Evolutionary conservation across 108 stramenopile genomes (phyloP), one percentile per base, ranked within the genome.

Genomic region (Cylindrotheca closterium): DNA sequence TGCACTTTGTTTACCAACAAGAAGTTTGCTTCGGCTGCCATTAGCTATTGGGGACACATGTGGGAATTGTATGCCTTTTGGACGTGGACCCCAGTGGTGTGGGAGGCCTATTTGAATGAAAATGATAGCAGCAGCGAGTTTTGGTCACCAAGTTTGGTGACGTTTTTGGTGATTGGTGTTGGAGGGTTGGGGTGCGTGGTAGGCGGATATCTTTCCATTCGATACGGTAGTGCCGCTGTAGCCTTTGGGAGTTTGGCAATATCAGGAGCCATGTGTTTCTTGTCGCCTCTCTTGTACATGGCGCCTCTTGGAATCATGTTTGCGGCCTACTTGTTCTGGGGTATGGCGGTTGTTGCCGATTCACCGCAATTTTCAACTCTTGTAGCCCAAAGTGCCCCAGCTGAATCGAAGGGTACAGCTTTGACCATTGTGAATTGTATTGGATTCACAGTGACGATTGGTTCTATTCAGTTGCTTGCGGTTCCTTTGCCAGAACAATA

Each of bases 41-140:
- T 73, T 18, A 72, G 70, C n/a, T 78, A 78, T 27, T 78, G 71
- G 24, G 77, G 77, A 15, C 77, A 78, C 55, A 73, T 73, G 71
- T 78, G 77, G 77, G 77, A 78, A 31, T 53, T 78, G 10, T 78
- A 78, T 52, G 77, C 77, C 1, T 78, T 71, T 47, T 78, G 77
- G 77, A 47, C 77, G 21, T 73, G 62, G 51, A 60, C 54, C 28
- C 77, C 71, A 0, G 37, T 51, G 2, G 55, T 73, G 1, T 54
- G 59, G 29, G 55, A 62, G 2, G 58, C 64, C 34, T 63, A 73
- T 30, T 30, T 65, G 26, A 59, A 59, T 24, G 37, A 60, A 42
- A 25, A 21, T 23, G 23, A 54, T 55, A 22, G 22, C 19, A 30
- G 49, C 5, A 21, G 8, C 0, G 24, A 8, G 61, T 7, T 25